Evolutionary conservation across 768 basidiomycete species (phyloP).

Genomic region (Leccinum imitatum): DNA sequence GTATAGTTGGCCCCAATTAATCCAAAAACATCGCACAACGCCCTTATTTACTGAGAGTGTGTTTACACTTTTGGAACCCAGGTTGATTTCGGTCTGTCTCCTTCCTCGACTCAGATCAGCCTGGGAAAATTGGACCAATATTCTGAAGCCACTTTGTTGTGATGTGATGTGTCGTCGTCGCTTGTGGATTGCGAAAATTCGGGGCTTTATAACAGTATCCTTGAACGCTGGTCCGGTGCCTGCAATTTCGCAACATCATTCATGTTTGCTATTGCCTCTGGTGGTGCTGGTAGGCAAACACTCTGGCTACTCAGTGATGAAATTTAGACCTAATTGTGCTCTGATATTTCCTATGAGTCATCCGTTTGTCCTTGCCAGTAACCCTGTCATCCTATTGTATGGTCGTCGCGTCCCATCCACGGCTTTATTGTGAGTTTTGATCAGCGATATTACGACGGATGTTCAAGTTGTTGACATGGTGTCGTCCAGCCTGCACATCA

Average conservation of each 20-base stretch:
- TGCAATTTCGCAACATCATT: neutral
- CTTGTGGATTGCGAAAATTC: neutral
- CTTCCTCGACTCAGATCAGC: neutral
- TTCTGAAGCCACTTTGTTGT: neutral
- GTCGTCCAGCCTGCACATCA: neutral
- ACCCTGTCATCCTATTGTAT: neutral
- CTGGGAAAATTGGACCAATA: neutral
- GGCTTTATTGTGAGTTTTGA: neutral
- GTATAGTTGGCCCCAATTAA: constrained; percentile 19
- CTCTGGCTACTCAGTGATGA: no score
- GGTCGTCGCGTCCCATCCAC: neutral
- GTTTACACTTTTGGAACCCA: neutral
- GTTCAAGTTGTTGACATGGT: neutral
- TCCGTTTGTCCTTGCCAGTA: neutral
- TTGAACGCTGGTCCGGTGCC: neutral
- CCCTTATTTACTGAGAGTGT: neutral
- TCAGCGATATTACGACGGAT: neutral
- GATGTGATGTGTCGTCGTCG: neutral
- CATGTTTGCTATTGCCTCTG: neutral
- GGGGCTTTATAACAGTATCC: neutral
- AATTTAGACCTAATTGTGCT: no score
- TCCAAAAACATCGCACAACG: constrained; percentile 15
- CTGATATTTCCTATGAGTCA: neutral
- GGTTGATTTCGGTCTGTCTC: neutral
- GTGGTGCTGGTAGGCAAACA: neutral